These are phyloP conservation scores for Moniliella sp. DNA, from an alignment of 1,284 basidiomycete genomes.

Conservation along the genomic window DNA sequence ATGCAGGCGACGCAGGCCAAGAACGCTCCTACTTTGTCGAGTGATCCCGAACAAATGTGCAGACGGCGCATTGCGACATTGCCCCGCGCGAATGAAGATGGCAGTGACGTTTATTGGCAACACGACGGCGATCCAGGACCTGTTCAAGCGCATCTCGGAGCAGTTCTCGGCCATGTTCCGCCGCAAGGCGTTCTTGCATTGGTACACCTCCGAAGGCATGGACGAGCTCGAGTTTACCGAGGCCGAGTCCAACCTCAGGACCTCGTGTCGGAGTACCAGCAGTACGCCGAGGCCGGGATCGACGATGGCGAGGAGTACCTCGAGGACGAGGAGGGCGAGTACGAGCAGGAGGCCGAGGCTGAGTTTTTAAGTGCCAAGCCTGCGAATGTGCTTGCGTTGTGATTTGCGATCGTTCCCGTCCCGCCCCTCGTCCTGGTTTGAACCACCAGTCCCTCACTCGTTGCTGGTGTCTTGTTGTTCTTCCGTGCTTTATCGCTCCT, in stretches of 20 bases:
- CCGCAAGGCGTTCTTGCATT: conserved; percentile 35
- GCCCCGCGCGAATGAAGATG: conserved; percentile 30
- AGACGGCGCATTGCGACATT: conserved; percentile 31
- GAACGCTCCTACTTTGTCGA: conserved; percentile 30
- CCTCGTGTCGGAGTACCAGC: conserved; percentile 36
- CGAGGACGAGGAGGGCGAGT: conserved; percentile 1
- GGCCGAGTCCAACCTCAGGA: conserved; percentile 34
- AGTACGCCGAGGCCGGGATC: conserved; percentile 9
- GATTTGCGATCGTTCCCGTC: no score
- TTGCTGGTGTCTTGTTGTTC: no score
- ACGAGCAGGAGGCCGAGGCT: neutral
- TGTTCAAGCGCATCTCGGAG: conserved; percentile 32
- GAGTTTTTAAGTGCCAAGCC: neutral
- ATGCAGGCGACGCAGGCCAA: conserved; percentile 31
- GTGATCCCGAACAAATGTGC: conserved; percentile 34
- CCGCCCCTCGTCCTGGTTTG: no score
- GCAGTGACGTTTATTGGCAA: conserved; percentile 34
- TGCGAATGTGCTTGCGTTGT: no score
- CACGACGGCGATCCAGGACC: conserved; percentile 38
- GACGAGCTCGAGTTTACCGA: conserved; percentile 36
- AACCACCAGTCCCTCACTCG: no score
- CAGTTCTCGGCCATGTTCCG: conserved; percentile 33
- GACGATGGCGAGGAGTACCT: conserved; percentile 9
- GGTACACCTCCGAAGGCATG: conserved; percentile 35
- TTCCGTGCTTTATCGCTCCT: no score